These are phyloP conservation scores for Boletus sp. DNA, from an alignment of 768 basidiomycete species.

Conservation along the genomic window DNA sequence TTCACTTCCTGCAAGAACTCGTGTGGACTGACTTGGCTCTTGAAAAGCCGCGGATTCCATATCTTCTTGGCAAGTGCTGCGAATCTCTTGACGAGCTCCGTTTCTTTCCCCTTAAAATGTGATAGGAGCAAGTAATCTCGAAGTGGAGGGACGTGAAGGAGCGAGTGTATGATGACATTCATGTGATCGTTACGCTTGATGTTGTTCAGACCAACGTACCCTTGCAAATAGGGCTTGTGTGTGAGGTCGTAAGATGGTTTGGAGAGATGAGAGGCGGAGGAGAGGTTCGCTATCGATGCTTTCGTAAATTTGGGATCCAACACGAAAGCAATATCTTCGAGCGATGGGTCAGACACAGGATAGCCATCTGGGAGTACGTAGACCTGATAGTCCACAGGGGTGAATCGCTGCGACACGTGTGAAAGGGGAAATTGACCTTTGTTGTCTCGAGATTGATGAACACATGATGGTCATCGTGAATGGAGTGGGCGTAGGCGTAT, in stretches of 20 bases:
- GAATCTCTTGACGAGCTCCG: slow-evolving; percentile 88
- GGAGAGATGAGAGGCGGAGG: slow-evolving; percentile 54
- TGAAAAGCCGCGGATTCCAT: slow-evolving; percentile 97
- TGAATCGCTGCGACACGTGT: slow-evolving; percentile 20
- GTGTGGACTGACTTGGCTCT: slow-evolving; percentile 98
- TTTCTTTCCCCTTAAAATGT: slow-evolving; percentile 66
- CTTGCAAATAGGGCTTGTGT: slow-evolving; percentile 81
- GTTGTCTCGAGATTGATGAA: slow-evolving; percentile 94
- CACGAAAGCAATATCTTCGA: slow-evolving; percentile 92
- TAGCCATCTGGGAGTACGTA: slow-evolving; percentile 98
- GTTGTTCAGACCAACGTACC: slow-evolving; percentile 96
- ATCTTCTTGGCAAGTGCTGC: slow-evolving; percentile 86
- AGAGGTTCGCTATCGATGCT: slow-evolving; percentile 51
- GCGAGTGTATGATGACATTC: slow-evolving; percentile 93
- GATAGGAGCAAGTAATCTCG: slow-evolving; percentile 86
- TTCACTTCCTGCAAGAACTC: slow-evolving; percentile 98
- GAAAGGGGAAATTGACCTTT: slow-evolving; percentile 49
- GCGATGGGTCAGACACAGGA: slow-evolving; percentile 91
- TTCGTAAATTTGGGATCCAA: slow-evolving; percentile 85
- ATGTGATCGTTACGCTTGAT: slow-evolving; percentile 97
- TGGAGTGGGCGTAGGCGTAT: slow-evolving; percentile 95
- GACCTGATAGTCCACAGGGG: slow-evolving; percentile 54
- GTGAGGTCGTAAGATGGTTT: slow-evolving; percentile 85
- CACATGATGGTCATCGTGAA: slow-evolving; percentile 97
- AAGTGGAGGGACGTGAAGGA: slow-evolving; percentile 87